These are phyloP conservation scores for Miscanthus lutarioriparius DNA, from an alignment of 176 grass and related monocot genomes.

Conservation along the genomic window DNA sequence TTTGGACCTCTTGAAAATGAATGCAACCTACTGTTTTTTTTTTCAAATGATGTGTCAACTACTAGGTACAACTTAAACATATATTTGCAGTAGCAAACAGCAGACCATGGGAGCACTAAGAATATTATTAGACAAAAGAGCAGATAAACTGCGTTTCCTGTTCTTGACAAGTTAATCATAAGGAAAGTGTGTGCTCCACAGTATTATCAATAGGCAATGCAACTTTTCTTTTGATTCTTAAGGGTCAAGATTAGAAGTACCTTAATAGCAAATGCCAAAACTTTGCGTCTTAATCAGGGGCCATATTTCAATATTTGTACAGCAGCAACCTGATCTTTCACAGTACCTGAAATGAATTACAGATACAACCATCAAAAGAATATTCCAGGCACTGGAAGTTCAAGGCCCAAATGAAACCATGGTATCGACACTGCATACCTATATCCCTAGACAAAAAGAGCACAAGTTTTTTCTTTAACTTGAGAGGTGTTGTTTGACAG, in stretches of 20 bases:
- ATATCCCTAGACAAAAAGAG: not conserved
- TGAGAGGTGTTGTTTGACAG: not conserved
- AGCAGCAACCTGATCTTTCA: constrained; percentile 12
- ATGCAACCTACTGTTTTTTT: not conserved
- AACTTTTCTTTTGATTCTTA: not conserved
- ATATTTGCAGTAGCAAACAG: constrained; percentile 7
- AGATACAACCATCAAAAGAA: constrained; percentile 1
- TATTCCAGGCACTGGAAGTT: constrained; percentile 7
- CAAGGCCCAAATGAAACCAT: not conserved
- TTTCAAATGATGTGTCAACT: not conserved
- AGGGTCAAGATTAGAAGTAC: constrained; percentile 26
- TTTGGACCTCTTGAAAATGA: constrained; percentile 1
- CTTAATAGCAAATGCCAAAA: constrained; percentile 19
- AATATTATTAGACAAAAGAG: constrained; percentile 17
- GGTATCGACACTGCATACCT: not conserved
- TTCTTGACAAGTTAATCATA: constrained; percentile 8
- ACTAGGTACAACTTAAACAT: not conserved
- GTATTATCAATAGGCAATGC: not conserved
- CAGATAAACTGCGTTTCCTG: not conserved
- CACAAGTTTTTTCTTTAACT: constrained; percentile 19
- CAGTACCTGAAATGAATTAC: constrained; percentile 22
- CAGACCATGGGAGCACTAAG: not conserved
- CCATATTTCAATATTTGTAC: constrained; percentile 5
- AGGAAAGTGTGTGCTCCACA: not conserved
- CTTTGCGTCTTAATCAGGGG: constrained; percentile 12